phyloP scores from a whole-genome alignment of 2,329 filamentous ascomycete species.

The Aspergillus flavus region DNA sequence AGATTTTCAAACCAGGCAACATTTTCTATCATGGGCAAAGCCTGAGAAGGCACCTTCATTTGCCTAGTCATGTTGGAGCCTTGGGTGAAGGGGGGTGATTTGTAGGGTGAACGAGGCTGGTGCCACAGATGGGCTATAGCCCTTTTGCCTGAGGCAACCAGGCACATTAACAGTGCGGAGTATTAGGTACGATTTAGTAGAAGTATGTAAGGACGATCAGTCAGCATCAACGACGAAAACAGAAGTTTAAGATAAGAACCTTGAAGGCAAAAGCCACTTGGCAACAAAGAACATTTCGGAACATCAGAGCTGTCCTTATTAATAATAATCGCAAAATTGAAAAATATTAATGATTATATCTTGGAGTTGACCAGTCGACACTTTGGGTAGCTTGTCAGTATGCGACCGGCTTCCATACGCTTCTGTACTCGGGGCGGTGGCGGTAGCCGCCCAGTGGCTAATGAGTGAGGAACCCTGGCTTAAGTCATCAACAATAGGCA shows the following conservation, averaged over 20 bases:
- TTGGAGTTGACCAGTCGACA: neutral
- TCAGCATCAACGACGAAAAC: neutral
- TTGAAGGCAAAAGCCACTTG: neutral
- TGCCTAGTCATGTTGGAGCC: slow-evolving; percentile 6
- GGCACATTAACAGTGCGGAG: neutral
- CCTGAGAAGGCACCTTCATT: slow-evolving; percentile 10
- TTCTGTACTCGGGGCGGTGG: slow-evolving; percentile 38
- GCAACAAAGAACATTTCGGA: neutral
- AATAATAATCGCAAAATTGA: neutral
- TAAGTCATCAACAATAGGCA: slow-evolving; percentile 33
- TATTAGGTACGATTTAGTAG: neutral
- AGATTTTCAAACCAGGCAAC: neutral
- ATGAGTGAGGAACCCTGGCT: slow-evolving; percentile 19
- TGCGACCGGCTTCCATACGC: slow-evolving; percentile 42
- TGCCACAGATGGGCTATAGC: slow-evolving; percentile 4
- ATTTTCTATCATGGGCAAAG: slow-evolving; percentile 1
- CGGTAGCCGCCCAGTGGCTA: slow-evolving; percentile 23
- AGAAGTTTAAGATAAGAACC: neutral
- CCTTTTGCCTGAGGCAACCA: neutral
- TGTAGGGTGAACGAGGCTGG: slow-evolving; percentile 12
- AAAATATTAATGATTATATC: neutral
- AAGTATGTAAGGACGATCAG: neutral
- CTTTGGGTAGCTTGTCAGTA: neutral
- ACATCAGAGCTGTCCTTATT: neutral
- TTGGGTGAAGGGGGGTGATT: slow-evolving; percentile 8